These are phyloP conservation scores for Alternaria sp. DNA, from an alignment of 2,329 filamentous ascomycete genomes.

Conservation along the genomic window DNA sequence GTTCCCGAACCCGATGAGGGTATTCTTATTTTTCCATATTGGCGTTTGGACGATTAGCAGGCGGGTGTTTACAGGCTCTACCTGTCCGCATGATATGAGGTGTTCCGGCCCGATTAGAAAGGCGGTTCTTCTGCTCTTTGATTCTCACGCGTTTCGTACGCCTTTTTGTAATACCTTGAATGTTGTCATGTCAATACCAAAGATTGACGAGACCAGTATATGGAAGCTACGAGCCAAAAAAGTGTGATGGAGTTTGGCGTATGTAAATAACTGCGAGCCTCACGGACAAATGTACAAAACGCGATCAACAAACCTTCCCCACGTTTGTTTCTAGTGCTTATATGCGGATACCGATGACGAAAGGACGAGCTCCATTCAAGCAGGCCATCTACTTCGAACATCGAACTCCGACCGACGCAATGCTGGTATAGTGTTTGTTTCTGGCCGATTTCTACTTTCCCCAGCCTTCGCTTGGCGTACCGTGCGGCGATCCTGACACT, in stretches of 20 bases:
- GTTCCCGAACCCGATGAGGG: neutral
- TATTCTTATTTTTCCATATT: neutral
- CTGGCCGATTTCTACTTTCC: neutral
- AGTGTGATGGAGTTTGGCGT: neutral
- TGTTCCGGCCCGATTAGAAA: constrained; percentile 8
- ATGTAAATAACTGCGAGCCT: neutral
- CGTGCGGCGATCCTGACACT: neutral
- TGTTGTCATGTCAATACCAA: neutral
- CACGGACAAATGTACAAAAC: neutral
- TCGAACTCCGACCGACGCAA: neutral
- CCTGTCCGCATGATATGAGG: constrained; percentile 6
- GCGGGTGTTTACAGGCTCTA: constrained; percentile 5
- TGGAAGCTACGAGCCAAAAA: neutral
- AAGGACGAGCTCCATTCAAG: neutral
- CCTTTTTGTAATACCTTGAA: constrained; percentile 1
- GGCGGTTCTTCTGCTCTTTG: neutral
- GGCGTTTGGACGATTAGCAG: constrained; percentile 6
- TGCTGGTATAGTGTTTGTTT: neutral
- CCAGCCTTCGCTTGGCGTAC: neutral
- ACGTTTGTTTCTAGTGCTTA: neutral
- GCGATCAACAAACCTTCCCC: neutral
- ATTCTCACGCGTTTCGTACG: neutral
- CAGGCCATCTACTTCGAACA: neutral
- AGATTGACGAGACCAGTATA: neutral
- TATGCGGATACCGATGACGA: neutral